Conservation (phyloP, 1,139 yeast species). For the Petasospora fabianii region DNA sequence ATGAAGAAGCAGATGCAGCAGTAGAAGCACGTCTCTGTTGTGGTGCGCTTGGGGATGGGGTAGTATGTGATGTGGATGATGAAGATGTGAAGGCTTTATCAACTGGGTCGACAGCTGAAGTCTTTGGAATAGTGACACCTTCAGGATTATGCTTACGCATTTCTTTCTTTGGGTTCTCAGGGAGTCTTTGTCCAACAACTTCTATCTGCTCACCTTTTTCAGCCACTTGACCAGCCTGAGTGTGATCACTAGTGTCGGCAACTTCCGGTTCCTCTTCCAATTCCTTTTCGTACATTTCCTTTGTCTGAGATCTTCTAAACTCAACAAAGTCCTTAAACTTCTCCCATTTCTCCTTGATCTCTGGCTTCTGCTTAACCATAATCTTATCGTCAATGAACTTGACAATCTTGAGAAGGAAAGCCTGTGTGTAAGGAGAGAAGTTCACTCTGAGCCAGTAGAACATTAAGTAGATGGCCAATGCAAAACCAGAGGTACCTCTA, state of each 20-base stretch:
- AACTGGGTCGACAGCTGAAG: too few species aligned
- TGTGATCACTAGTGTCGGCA: conserved; percentile 5
- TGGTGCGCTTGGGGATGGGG: background rate
- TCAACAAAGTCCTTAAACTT: conserved; percentile 30
- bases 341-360: conserved; percentile 28
- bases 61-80: background rate
- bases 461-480: conserved; percentile 49
- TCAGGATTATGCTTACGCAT: too few species aligned
- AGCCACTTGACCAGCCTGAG: conserved; percentile 10
- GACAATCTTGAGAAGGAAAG: conserved; percentile 28
- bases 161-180: conserved; percentile 1
- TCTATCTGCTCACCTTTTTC: conserved; percentile 13
- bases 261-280: conserved; percentile 15
- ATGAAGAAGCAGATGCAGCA: background rate
- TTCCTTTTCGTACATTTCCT: conserved; percentile 9
- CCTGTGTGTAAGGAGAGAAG: conserved; percentile 36
- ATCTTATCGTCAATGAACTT: conserved; percentile 29
- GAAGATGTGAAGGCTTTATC: background rate
- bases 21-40: background rate
- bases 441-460: conserved; percentile 69
- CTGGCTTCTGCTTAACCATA: conserved; percentile 30
- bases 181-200: conserved; percentile 14
- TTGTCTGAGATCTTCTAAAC: conserved; percentile 25
- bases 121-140: conserved; percentile 8
- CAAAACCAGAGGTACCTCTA: conserved; percentile 67